phyloP scores from a whole-genome alignment of 306 rosid species.

The Cyclanthera cordifolia region DNA sequence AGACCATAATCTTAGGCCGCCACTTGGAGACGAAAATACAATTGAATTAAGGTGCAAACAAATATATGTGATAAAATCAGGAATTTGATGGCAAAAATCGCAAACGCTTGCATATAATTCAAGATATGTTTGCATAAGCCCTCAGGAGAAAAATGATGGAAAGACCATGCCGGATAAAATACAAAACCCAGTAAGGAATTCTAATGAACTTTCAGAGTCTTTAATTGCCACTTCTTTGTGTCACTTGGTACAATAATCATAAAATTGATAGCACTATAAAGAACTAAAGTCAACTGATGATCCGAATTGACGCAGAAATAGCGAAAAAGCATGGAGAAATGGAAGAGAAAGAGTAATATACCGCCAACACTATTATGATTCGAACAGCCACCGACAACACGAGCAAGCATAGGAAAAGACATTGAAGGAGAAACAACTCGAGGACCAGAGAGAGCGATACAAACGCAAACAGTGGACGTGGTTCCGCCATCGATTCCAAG shows the following conservation, averaged over 20 bases:
- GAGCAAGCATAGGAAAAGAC: constrained; percentile 56
- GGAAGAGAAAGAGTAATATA: constrained; percentile 11
- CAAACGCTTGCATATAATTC: background rate
- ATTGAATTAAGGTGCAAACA: background rate
- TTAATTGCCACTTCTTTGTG: background rate
- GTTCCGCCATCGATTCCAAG: constrained; percentile 86
- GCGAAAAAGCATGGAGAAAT: background rate
- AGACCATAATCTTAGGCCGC: too few species aligned
- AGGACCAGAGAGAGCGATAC: constrained; percentile 46
- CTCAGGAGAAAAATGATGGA: background rate
- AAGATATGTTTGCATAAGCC: background rate
- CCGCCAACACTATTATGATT: constrained; percentile 95
- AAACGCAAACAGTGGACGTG: constrained; percentile 77
- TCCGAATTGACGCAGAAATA: background rate
- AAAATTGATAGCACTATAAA: background rate
- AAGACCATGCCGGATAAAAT: background rate
- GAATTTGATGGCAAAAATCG: background rate
- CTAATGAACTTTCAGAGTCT: background rate
- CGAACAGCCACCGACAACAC: constrained; percentile 85
- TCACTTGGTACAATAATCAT: background rate
- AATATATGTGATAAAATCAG: background rate
- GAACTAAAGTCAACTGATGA: background rate
- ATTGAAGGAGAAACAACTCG: constrained; percentile 27
- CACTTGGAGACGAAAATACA: background rate
- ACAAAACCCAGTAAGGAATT: background rate